phyloP scores from a whole-genome alignment of 176 grass and related monocot species.

The barley (Hordeum vulgare) region DNA sequence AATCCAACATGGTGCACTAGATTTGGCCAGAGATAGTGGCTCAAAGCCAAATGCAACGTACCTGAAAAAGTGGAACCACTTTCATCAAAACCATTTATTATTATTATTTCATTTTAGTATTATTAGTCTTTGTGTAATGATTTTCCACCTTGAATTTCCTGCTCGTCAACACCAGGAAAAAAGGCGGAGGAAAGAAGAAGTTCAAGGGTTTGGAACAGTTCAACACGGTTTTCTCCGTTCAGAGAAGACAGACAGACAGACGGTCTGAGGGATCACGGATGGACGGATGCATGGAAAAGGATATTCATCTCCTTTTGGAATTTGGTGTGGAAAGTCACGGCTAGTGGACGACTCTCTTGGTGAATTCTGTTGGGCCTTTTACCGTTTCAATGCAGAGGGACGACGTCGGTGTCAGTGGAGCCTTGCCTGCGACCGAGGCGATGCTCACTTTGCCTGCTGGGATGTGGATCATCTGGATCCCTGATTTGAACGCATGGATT shows the following conservation, averaged over 20 bases:
- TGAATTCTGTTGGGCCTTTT: background rate
- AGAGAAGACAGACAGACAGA: background rate
- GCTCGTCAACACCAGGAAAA: background rate
- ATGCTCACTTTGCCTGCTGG: background rate
- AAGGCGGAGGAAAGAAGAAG: background rate
- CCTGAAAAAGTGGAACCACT: slow-evolving; percentile 24
- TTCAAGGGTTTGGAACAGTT: slow-evolving; percentile 32
- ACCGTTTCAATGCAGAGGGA: slow-evolving; percentile 26
- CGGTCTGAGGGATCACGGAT: too few species aligned
- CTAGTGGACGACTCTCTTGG: background rate
- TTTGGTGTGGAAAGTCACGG: slow-evolving; percentile 29
- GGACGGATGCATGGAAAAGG: background rate
- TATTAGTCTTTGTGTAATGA: slow-evolving; percentile 18
- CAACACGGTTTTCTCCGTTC: slow-evolving; percentile 33
- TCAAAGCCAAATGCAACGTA: background rate
- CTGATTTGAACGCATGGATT: background rate
- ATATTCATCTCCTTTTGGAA: slow-evolving; percentile 22
- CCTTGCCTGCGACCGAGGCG: background rate
- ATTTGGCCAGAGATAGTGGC: background rate
- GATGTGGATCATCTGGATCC: background rate
- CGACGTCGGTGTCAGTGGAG: background rate
- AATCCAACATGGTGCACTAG: background rate
- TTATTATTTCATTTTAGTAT: background rate
- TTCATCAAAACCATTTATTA: background rate
- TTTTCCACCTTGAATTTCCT: slow-evolving; percentile 23